Conservation (phyloP, 1,139 yeast genomes). For the Taiozyma onychis region DNA sequence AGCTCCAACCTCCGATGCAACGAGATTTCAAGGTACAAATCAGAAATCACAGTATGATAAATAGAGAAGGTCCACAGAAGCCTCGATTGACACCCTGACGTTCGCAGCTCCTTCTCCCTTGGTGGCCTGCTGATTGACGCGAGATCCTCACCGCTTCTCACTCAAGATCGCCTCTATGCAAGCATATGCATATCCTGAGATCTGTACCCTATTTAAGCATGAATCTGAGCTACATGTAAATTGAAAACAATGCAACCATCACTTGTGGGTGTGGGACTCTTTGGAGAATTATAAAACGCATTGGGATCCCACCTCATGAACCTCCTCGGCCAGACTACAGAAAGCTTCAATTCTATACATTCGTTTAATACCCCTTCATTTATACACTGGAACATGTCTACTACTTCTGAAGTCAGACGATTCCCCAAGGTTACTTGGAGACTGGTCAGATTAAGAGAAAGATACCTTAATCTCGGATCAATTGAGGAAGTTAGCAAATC, state of each 20-base stretch:
- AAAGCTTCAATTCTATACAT: not conserved
- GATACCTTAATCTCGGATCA: constrained; percentile 10
- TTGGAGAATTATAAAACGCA: not conserved
- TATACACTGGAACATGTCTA: not conserved
- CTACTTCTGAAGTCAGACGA: constrained; percentile 11
- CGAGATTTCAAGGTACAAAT: no score
- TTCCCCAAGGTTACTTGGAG: constrained; percentile 22
- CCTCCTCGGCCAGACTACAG: no score
- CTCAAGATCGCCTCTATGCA: not conserved
- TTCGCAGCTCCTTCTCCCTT: not conserved
- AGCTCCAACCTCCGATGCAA: no score
- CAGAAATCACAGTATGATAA: no score
- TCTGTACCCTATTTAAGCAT: not conserved
- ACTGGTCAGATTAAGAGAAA: constrained; percentile 14
- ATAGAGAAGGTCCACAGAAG: no score
- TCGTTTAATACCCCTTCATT: not conserved
- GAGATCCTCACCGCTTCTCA: not conserved
- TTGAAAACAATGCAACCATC: not conserved
- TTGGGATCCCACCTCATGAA: not conserved
- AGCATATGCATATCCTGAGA: not conserved
- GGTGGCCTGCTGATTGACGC: not conserved
- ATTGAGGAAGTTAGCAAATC: not conserved
- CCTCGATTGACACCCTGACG: no score
- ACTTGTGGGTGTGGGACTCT: not conserved
- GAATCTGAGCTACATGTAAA: not conserved